A percentile compares a stretch with the other conserved stretches of the same genome.
phyloP scores from a whole-genome alignment of 1,139 yeast species.

The Blastobotrys aristatus region DNA sequence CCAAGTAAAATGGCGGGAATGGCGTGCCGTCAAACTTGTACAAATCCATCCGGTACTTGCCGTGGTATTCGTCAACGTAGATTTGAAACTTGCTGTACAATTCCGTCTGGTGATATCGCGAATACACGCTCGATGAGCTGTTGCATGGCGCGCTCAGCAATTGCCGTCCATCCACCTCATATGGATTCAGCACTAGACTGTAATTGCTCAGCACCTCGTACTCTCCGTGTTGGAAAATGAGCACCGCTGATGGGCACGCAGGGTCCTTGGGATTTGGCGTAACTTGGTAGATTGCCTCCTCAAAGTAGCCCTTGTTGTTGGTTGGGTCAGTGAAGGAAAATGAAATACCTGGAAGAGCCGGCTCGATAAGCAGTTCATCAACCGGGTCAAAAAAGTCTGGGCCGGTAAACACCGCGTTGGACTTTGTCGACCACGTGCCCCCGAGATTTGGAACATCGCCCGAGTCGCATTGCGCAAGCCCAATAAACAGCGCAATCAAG shows the following conservation, averaged over 20 bases:
- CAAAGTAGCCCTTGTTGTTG: slow-evolving; percentile 59
- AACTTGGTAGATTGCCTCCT: slow-evolving; percentile 82
- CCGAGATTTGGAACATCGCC: slow-evolving; percentile 20
- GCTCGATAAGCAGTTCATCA: slow-evolving; percentile 89
- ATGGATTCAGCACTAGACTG: slow-evolving; percentile 62
- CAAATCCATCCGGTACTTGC: slow-evolving; percentile 68
- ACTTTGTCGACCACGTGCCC: slow-evolving; percentile 96
- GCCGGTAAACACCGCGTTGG: slow-evolving; percentile 92
- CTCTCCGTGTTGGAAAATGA: slow-evolving; percentile 86
- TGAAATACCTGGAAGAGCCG: slow-evolving; percentile 89
- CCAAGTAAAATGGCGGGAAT: slow-evolving; percentile 83
- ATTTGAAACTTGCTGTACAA: slow-evolving; percentile 54
- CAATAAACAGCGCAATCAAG: background rate
- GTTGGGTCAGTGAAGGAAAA: slow-evolving; percentile 82
- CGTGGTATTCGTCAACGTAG: slow-evolving; percentile 71
- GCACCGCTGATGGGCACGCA: slow-evolving; percentile 73
- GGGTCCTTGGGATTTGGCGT: slow-evolving; percentile 68
- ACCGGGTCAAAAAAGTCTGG: slow-evolving; percentile 96
- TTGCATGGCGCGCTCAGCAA: slow-evolving; percentile 79
- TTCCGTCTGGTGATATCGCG: slow-evolving; percentile 66
- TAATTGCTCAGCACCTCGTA: slow-evolving; percentile 64
- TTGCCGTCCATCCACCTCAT: slow-evolving; percentile 89
- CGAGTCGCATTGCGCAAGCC: too few relatives aligned
- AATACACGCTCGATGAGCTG: slow-evolving; percentile 50
- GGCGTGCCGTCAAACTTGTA: slow-evolving; percentile 78